These are phyloP conservation scores for Miscanthus sacchariflorus DNA, from an alignment of 202 grass and related monocot genomes.

Conservation along the genomic window DNA sequence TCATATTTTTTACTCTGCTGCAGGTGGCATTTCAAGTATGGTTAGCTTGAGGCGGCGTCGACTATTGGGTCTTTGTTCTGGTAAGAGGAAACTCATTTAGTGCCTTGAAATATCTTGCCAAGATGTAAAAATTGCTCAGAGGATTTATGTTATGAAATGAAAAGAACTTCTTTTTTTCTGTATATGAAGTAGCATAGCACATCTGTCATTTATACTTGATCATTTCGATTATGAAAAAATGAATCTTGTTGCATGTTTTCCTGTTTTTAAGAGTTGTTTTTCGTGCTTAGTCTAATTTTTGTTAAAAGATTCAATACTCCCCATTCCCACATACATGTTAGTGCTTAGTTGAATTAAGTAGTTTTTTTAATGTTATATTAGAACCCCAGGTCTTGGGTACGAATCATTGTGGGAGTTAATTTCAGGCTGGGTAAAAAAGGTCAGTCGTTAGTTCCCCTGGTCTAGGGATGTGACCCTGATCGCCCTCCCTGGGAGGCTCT, in stretches of 20 bases:
- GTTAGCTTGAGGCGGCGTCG: conserved; percentile 98
- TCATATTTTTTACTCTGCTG: conserved; percentile 35
- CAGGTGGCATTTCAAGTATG: conserved; percentile 73
- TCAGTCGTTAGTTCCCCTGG: background rate
- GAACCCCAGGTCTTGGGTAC: background rate
- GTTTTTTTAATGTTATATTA: background rate
- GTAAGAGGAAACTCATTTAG: conserved; percentile 55
- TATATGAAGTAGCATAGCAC: conserved; percentile 13
- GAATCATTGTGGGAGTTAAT: background rate
- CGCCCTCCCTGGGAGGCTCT: too few relatives aligned
- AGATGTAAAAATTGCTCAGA: conserved; percentile 26
- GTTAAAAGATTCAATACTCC: background rate
- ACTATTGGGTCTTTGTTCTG: conserved; percentile 75
- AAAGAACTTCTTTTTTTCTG: background rate
- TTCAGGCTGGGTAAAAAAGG: background rate
- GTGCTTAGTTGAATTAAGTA: conserved; percentile 19
- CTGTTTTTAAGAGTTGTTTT: background rate
- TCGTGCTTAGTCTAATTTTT: conserved; percentile 4
- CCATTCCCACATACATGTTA: conserved; percentile 22
- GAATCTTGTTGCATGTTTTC: background rate
- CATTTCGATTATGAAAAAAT: conserved; percentile 27
- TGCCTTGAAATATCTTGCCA: conserved; percentile 22
- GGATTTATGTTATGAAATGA: conserved; percentile 23
- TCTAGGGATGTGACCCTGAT: too few relatives aligned
- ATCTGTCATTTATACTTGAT: background rate